Percentiles rank a stretch among this genome's conserved stretches.
Evolutionary conservation across 2,329 filamentous ascomycete genomes (phyloP).

Genomic region (Xenosphaeropsis pyriputrescens): DNA sequence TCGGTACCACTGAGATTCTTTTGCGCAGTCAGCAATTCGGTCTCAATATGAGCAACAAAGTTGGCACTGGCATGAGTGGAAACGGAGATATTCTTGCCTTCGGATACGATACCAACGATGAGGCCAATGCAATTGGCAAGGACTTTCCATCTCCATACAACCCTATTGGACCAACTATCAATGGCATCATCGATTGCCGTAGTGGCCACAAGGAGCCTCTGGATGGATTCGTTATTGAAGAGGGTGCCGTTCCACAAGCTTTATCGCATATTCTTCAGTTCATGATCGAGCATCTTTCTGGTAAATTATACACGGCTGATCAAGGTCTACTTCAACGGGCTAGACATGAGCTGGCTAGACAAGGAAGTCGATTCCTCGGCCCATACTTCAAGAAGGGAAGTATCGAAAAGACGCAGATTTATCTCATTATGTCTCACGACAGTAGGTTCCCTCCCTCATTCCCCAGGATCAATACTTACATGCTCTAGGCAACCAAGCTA

Average conservation of each 20-base stretch:
- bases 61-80: constrained; percentile 47
- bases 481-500: constrained; percentile 32
- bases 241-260: constrained; percentile 44
- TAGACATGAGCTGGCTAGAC: constrained; percentile 29
- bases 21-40: constrained; percentile 44
- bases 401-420: constrained; percentile 44
- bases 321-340: constrained; percentile 25
- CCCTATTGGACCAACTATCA: constrained; percentile 47
- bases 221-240: constrained; percentile 49
- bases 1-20: constrained; percentile 53
- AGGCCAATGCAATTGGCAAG: constrained; percentile 40
- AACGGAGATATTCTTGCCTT: constrained; percentile 54
- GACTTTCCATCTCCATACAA: constrained; percentile 31
- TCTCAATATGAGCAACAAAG: constrained; percentile 36
- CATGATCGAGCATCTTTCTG: constrained; percentile 38
- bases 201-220: constrained; percentile 34
- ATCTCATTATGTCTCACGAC: constrained; percentile 54
- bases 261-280: constrained; percentile 39
- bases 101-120: constrained; percentile 43
- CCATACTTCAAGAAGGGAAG: constrained; percentile 41
- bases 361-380: constrained; percentile 39
- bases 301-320: constrained; percentile 23
- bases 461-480: constrained; percentile 10
- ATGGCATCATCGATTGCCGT: constrained; percentile 44
- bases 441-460: constrained; percentile 21